Evolutionary conservation across 306 rosid species (phyloP).

Genomic region (Dicorynia guianensis): DNA sequence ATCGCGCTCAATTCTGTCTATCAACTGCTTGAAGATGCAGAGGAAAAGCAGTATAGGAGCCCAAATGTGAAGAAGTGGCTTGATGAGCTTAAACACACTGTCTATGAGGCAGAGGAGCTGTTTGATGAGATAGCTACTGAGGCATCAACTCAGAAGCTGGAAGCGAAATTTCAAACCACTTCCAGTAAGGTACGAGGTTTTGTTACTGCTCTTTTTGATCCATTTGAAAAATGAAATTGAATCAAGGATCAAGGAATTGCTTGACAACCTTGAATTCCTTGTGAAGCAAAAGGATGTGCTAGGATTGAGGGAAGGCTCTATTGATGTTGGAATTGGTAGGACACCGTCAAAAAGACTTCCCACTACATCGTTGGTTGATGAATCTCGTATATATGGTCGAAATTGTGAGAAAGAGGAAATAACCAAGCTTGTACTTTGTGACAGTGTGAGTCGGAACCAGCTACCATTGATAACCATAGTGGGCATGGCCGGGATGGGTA

Average conservation of each 20-base stretch:
- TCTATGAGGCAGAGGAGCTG: slow-evolving; percentile 13
- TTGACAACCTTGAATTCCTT: not conserved
- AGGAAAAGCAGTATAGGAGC: no score
- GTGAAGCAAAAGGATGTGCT: not conserved
- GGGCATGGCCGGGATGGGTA: not conserved
- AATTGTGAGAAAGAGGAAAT: slow-evolving; percentile 14
- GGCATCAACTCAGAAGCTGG: not conserved
- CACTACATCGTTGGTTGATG: not conserved
- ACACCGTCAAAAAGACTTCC: not conserved
- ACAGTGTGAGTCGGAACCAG: not conserved
- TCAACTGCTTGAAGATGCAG: no score
- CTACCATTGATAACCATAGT: not conserved
- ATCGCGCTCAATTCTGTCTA: no score
- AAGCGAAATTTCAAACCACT: not conserved
- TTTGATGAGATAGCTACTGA: not conserved
- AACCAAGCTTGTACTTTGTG: not conserved
- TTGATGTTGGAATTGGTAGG: not conserved
- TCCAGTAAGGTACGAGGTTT: not conserved
- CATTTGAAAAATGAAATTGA: not conserved
- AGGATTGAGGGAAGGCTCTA: not conserved
- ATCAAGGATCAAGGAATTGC: not conserved
- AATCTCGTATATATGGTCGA: slow-evolving; percentile 19
- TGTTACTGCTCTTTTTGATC: not conserved
- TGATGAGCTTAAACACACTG: slow-evolving; percentile 10
- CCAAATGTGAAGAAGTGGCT: no score